phyloP scores from a whole-genome alignment of 2,329 filamentous ascomycete species.

The Huntiella bhutanensis region DNA sequence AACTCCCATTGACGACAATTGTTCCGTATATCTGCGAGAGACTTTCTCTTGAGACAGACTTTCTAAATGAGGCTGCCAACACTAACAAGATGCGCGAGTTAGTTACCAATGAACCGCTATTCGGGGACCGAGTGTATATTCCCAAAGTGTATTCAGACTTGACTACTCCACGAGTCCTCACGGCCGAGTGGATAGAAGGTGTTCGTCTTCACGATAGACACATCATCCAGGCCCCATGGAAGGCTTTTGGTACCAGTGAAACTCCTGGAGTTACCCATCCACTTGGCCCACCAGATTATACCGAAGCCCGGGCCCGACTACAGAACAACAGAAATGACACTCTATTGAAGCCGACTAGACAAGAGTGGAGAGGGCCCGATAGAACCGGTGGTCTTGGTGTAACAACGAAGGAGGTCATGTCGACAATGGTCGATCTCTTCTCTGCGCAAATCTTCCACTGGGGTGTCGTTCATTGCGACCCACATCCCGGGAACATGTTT shows the following conservation, averaged over 20 bases:
- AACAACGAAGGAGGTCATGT: conserved; percentile 73
- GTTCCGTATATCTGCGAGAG: conserved; percentile 88
- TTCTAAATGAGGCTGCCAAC: conserved; percentile 78
- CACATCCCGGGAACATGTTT: conserved; percentile 94
- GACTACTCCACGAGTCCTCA: conserved; percentile 67
- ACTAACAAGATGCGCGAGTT: conserved; percentile 65
- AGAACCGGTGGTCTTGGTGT: conserved; percentile 69
- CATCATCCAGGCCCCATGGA: conserved; percentile 57
- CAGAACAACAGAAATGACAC: conserved; percentile 34
- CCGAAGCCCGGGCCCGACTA: conserved; percentile 25
- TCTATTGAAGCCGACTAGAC: conserved; percentile 60
- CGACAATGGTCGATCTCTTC: conserved; percentile 89
- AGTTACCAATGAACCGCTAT: conserved; percentile 53
- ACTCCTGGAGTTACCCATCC: conserved; percentile 58
- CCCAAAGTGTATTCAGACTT: conserved; percentile 70
- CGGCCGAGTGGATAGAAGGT: conserved; percentile 95
- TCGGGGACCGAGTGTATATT: conserved; percentile 71
- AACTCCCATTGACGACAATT: conserved; percentile 77
- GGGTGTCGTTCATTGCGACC: conserved; percentile 90
- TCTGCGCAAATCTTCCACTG: conserved; percentile 96
- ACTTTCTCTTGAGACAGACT: conserved; percentile 86
- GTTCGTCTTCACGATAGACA: conserved; percentile 84
- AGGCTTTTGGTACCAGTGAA: conserved; percentile 54
- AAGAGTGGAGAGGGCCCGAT: conserved; percentile 54
- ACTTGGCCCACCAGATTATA: conserved; percentile 33